A percentile compares a stretch with the other conserved stretches of the same genome.
Evolutionary conservation across 768 basidiomycete species (phyloP).

Genomic region (Pleurotus djamor): DNA sequence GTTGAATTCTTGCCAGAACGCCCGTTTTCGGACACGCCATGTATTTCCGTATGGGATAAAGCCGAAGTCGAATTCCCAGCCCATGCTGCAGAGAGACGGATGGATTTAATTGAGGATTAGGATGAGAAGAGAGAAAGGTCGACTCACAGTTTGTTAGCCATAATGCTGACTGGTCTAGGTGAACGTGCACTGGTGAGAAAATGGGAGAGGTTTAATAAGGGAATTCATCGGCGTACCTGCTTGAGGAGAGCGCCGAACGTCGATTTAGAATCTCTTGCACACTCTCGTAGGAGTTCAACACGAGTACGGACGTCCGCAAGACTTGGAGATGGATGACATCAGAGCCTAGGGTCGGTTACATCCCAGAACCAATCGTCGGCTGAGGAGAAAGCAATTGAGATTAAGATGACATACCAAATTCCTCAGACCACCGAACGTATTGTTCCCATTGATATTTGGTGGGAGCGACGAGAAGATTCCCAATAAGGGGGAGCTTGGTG

Average conservation of each 20-base stretch:
- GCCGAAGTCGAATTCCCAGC: conserved; percentile 34
- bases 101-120: no score
- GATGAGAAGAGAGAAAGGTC: no score
- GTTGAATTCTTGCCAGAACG: conserved; percentile 40
- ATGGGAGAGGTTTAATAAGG: background rate
- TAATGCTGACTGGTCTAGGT: conserved; percentile 10
- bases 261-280: background rate
- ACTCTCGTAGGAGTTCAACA: background rate
- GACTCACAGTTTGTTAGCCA: background rate
- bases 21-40: conserved; percentile 39
- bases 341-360: no score
- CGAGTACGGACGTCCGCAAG: background rate
- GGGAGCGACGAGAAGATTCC: no score
- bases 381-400: no score
- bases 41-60: conserved; percentile 35
- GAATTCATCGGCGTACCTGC: background rate
- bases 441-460: no score
- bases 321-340: background rate
- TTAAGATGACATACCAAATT: no score
- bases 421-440: no score
- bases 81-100: conserved; percentile 27
- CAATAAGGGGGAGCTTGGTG: no score
- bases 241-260: background rate
- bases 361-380: no score
- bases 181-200: conserved; percentile 7